Evolutionary conservation across 176 grass and related monocot genomes (phyloP), one percentile per base, ranked within the genome.

Genomic region (Bolboschoenus planiculmis): DNA sequence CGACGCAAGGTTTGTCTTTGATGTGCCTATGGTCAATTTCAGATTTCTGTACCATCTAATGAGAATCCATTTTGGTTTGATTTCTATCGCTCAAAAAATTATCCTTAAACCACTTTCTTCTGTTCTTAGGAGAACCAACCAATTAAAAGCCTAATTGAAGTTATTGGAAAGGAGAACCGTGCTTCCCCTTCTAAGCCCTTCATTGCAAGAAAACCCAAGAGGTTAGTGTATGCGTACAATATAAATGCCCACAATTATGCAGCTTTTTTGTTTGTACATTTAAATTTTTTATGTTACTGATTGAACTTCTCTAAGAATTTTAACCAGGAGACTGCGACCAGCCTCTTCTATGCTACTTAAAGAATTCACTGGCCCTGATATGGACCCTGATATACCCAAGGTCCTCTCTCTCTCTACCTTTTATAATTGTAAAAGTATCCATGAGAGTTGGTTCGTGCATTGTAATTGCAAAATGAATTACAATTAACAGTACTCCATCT

Each of bases 341-440:
- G 79, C 79, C 21, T 81, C 79, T 81, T 81, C 79, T 64, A 81
- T 81, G 79, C 56, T 81, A 20, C 57, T 81, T 63, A 81, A 81
- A 46, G 79, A 81, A 63, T 81, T 81, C 10, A 64, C 79, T 16
- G 9, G 55, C 36, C 57, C 79, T 30, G 37, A 47, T 81, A 61
- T 58, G 60, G 57, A 63, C 6, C 34, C 59, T 59, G 79, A 81
- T 43, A 62, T 81, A 30, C 56, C 55, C 14, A 81, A 81, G 79
- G 79, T 81, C 29, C 4, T 23, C 27, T 36, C 8, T 56, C 30
- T 31, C 13, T 56, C 48, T 35, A 35, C 11, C 50, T 42, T 15
- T 59, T 39, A 44, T 23, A 15, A 27, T 33, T 56, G 18, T 33
- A 60, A 1, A 60, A 63, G 26, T 11, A 64, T 47, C 59, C 35